Base-by-base conservation (phyloP, 2,329 filamentous ascomycete genomes). In the Chrysoporthe cubensis region DNA sequence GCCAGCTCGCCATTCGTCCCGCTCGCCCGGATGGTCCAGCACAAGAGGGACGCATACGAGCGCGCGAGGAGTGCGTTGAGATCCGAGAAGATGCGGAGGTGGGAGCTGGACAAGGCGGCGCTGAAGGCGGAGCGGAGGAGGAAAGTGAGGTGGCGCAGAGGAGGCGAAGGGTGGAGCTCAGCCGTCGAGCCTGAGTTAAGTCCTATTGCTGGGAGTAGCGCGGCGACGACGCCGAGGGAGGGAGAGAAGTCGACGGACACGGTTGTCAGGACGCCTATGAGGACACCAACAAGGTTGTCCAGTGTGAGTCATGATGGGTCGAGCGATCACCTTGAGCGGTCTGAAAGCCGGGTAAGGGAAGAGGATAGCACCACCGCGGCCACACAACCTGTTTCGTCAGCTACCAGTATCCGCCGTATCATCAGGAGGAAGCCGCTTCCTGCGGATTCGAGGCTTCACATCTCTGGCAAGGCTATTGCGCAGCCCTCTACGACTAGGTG, bases 121-220 rank as follows among this genome's bases (percentile, higher is more conserved):
- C 73, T 80, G 44, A 74, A 77, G 48, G 67, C 75, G 34, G 74
- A 76, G 61, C 75, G 79, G 65, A 71, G 74, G 18, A 60, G 43
- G 34, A 74, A 73, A 13, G 74, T 83, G 2, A 79, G 73, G 70
- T 87, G 83, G 85, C 80, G 76, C 65, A 79, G 79, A 34, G 78
- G 81, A 34, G 78, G 77, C 1, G 78, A 79, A 26, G 81, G 84
- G 65, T 87, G 85, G 85, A 85, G 82, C 4, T 86, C 83, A 3
- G 80, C 80, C 1, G 81, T 81, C 34, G 83, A 85, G 68, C 83
- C 85, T 13, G 76, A 77, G 8, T 72, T 87, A 58, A 85, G 82
- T 62, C 83, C 84, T 14, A 85, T 86, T 63, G 75, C 79, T 26
- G 80, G 84, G 72, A 73, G 68, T 46, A 75, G 74, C 32, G 69